Evolutionary conservation across 1,284 basidiomycete species (phyloP), one percentile per base, ranked within the genome.

Genomic region (Takashimella koratensis): DNA sequence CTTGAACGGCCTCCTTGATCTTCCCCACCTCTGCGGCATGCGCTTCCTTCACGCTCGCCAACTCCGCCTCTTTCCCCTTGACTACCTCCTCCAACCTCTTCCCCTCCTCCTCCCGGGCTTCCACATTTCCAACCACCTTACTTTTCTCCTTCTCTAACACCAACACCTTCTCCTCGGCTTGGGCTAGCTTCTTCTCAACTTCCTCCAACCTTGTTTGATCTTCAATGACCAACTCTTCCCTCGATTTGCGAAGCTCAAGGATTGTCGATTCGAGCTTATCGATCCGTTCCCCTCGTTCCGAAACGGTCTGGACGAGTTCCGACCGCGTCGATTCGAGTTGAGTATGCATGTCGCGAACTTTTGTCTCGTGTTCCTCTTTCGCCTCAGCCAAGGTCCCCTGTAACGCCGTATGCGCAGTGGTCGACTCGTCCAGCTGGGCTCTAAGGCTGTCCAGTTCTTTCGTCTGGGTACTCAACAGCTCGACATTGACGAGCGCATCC

Each of bases 151-250:
- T 16, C 30, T 36, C 30, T 8, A 36, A 36, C 16, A 8, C 16
- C 16, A 16, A 36, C 8, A 36, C 16, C 30, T 36, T 36, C 30
- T 36, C 30, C 30, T 8, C 8, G 30, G 30, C 30, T 16, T 8
- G 16, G 8, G 10, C 16, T 8, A 36, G 30, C 43, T 62, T 53
- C 22, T 42, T 40, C 4, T 27, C 25, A 21, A 52, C 21, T 41
- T 53, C 48, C 4, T 47, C 60, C 24, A 57, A 47, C 25, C 51
- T 27, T 45, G 43, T 16, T 43, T 70, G 63, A 49, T 64, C 64
- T 24, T 69, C 71, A 10, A 67, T 51, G 4, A 60, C 54, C 4
- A 71, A 53, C 45, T 73, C 68, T 41, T 71, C 64, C 22, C 66
- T 52, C 11, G 67, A 67, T 45, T 58, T 62, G n/a, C 64, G 54